Evolutionary conservation across 2,329 filamentous ascomycete species (phyloP), one percentile per base, ranked within the genome.

Genomic region (Pezicula rhizophila): DNA sequence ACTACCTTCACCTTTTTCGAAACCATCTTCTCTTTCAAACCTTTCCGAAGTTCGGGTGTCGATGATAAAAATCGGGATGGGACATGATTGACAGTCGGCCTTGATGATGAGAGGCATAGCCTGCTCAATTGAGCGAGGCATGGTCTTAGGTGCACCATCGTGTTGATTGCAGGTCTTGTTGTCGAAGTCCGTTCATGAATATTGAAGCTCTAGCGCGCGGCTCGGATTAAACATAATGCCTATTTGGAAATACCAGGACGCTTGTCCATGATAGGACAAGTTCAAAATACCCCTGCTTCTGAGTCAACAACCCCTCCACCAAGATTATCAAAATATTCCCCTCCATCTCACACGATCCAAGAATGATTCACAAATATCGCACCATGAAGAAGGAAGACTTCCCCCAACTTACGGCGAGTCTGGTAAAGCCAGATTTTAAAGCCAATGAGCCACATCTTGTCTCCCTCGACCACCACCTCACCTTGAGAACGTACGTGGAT

Each of bases 391-490:
- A 69, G 56, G 74, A 78, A 59, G 77, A 80, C 66, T 70, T 82
- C 56, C 68, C 73, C 52, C 66, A 72, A 48, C 67, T 82, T 44
- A 70, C 75, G 52, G 68, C 68, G 60, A 71, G 72, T 58, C 70
- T 82, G 52, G 68, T 70, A 51, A 75, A 74, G 35, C 70, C 79
- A 47, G 89, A 96, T 69, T 93, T 95, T 72, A 95, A 93, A 71
- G 75, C 84, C 50, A 82, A 91, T 56, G 88, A 93, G 64, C 78
- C 81, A 23, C 76, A 83, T 51, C 78, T 95, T 48, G 75, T 79
- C 60, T 82, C 87, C 58, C 82, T 96, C 53, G 89, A 96, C 68
- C 87, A 88, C 66, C 87, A 95, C 72, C 79, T 97, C 52, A 89
- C 84, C 4, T 81, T 96, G 28, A 85, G 92, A 61, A 89, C 88